Evolutionary conservation across 169 alveolate species (phyloP), one percentile per base, ranked within the genome.

Genomic region (Plasmodium gaboni): DNA sequence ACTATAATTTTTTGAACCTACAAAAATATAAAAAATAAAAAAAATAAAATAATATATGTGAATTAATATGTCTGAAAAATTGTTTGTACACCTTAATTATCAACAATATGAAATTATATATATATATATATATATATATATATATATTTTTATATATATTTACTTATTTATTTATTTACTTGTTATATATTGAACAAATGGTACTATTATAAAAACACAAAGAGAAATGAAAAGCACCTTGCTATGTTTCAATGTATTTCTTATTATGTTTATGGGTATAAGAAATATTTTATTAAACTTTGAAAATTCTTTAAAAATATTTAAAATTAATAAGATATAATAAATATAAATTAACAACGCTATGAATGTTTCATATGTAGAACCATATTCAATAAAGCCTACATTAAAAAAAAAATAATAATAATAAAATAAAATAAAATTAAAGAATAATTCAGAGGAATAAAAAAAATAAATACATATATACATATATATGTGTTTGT

Each of bases 261-360:
- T 22, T 6, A 80, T 28, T 50, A 80, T 80, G 67, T 80, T 55
- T 59, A 68, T 44, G 24, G 90, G 83, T 24, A 80, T 51, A 6
- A 8, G 13, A 65, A 80, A 60, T 12, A 57, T 59, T 57, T 65
- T 80, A n/a, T 42, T 51, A 15, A 17, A 7, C 38, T 67, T 65
- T 53, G 90, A 67, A 0, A 32, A 12, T 8, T 24, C 42, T 15
- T 42, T 55, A 59, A 67, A 46, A 17, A 67, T 26, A 70, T 32
- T 80, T 51, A 80, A 6, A 13, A 80, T 51, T 61, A 80, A 32
- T 59, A 65, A 55, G 53, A 80, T 24, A 59, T 65, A 67, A 28
- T 80, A 80, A 13, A 48, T 19, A 51, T 71, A 68, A n/a, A 80
- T 67, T 42, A 80, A 1, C 5, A 67, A 46, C 19, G 67, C 73